Percentiles rank a stretch among this genome's conserved stretches.
Evolutionary conservation across 2,329 filamentous ascomycete genomes (phyloP).

Genomic region (Metarhizium brunneum): DNA sequence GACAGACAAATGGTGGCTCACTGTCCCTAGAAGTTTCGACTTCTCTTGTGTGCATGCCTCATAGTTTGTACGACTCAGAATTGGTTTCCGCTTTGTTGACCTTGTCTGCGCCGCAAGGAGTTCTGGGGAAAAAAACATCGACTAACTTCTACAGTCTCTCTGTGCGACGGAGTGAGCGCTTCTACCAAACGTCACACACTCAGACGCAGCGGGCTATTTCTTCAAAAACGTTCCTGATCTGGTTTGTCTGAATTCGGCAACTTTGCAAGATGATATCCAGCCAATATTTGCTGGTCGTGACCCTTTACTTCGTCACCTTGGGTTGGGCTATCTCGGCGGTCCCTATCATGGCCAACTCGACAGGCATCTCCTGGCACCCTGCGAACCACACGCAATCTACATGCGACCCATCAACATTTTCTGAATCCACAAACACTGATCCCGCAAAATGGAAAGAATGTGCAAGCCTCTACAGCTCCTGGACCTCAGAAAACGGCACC

Average conservation of each 20-base stretch:
- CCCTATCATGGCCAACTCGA: conserved; percentile 7
- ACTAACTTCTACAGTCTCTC: not conserved
- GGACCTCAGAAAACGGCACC: conserved; percentile 20
- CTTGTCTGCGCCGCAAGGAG: too few species aligned
- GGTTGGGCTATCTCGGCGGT: not conserved
- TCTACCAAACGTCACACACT: not conserved
- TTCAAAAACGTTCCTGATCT: not conserved
- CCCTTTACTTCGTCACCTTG: not conserved
- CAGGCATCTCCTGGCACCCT: conserved; percentile 16
- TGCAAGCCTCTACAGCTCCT: conserved; percentile 20
- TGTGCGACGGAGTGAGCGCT: not conserved
- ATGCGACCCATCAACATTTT: conserved; percentile 18
- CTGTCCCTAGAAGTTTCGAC: too few species aligned
- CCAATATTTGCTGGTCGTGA: not conserved
- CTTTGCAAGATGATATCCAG: not conserved
- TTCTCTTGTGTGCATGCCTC: not conserved
- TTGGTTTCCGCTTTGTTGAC: not conserved
- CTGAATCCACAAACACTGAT: conserved; percentile 9
- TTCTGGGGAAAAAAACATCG: not conserved
- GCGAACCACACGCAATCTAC: conserved; percentile 12
- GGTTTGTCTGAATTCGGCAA: not conserved
- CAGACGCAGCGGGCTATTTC: not conserved
- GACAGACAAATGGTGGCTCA: too few species aligned
- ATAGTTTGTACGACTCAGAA: not conserved
- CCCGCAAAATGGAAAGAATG: conserved; percentile 22